These are phyloP conservation scores for Omphalea diandra DNA, from an alignment of 441 rosid genomes.

Conservation along the genomic window DNA sequence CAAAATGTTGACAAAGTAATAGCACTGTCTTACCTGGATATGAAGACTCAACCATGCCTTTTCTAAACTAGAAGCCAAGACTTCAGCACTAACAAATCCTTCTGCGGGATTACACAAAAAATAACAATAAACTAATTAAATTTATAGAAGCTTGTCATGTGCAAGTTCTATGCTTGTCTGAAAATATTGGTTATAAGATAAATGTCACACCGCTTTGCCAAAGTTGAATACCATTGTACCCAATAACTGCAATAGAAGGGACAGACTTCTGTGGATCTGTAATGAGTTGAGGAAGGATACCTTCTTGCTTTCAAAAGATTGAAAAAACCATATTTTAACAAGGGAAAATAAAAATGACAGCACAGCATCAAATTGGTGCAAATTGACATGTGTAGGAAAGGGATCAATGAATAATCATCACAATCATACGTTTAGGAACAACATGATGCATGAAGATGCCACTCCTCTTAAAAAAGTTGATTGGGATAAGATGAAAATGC, in stretches of 20 bases:
- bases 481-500: neutral
- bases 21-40: constrained; percentile 49
- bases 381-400: neutral
- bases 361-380: neutral
- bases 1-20: neutral
- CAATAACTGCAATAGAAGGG: constrained; percentile 78
- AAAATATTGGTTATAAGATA: constrained; percentile 13
- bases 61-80: constrained; percentile 63
- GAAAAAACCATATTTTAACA: neutral
- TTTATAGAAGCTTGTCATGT: neutral
- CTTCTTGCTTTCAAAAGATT: constrained; percentile 9
- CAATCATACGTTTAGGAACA: neutral
- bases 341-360: neutral
- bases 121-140: too few relatives aligned
- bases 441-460: neutral
- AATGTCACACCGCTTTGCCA: constrained; percentile 66
- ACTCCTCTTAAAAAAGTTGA: neutral
- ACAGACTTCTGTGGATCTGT: constrained; percentile 68
- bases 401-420: neutral
- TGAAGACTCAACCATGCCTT: constrained; percentile 82
- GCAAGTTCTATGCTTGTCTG: neutral
- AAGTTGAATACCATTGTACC: constrained; percentile 74
- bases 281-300: constrained; percentile 49
- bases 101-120: constrained; percentile 40
- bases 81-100: constrained; percentile 67